A percentile compares a stretch with the other conserved stretches of the same genome.
Evolutionary conservation across 441 rosid species (phyloP).

Genomic region (Pelargonium hybrid): DNA sequence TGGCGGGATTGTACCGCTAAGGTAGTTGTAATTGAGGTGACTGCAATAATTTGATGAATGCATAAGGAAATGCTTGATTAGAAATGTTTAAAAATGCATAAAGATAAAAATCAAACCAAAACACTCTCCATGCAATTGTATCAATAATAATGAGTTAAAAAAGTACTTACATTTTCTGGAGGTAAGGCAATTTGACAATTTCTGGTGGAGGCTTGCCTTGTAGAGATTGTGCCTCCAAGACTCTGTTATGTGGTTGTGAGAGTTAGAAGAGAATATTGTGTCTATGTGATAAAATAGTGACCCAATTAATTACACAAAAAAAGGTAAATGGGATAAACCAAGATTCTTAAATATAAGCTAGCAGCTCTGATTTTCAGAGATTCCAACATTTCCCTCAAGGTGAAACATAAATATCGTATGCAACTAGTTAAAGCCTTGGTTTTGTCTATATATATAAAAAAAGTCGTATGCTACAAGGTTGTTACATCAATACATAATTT

Average conservation of each 20-base stretch:
- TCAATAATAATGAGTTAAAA: neutral
- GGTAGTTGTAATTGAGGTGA: slow-evolving; percentile 46
- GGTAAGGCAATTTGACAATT: slow-evolving; percentile 32
- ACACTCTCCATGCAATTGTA: neutral
- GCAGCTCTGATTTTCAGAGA: too few species aligned
- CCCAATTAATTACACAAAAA: too few species aligned
- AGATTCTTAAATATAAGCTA: too few species aligned
- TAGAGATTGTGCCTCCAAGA: slow-evolving; percentile 20
- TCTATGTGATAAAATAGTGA: too few species aligned
- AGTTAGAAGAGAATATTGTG: neutral
- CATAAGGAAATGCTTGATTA: too few species aligned
- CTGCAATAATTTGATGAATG: slow-evolving; percentile 21
- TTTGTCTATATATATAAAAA: too few species aligned
- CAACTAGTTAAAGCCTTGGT: too few species aligned
- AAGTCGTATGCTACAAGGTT: too few species aligned
- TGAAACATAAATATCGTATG: too few species aligned
- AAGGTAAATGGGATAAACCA: too few species aligned
- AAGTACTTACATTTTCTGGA: slow-evolving; percentile 33
- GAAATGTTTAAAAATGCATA: neutral
- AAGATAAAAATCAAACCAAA: neutral
- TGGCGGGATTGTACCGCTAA: slow-evolving; percentile 46
- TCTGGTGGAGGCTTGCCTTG: slow-evolving; percentile 37
- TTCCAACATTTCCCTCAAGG: too few species aligned
- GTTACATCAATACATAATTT: too few species aligned
- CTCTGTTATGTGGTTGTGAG: neutral